Conservation (phyloP, 345 rosid species). For the Conringia planisiliqua region DNA sequence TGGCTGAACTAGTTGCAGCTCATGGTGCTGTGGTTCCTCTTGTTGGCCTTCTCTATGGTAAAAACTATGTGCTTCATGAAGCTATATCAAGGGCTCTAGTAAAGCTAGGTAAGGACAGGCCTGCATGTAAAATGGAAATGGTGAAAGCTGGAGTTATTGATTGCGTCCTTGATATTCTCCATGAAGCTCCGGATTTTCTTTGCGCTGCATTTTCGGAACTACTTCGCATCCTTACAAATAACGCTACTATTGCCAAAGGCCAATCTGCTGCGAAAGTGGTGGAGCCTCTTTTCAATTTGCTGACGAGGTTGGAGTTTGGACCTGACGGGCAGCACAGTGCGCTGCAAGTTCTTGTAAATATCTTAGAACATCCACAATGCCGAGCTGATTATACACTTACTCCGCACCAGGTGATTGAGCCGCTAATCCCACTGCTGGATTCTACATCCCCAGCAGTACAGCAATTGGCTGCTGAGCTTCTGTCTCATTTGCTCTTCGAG, state of each 20-base stretch:
- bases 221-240: conserved; percentile 91
- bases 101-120: conserved; percentile 97
- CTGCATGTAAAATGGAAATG: conserved; percentile 96
- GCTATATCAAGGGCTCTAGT: conserved; percentile 93
- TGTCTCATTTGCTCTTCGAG: conserved; percentile 79
- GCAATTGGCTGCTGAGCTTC: conserved; percentile 98
- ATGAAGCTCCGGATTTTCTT: conserved; percentile 92
- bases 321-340: conserved; percentile 96
- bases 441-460: conserved; percentile 93
- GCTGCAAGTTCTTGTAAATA: conserved; percentile 89
- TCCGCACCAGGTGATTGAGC: conserved; percentile 87
- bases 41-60: conserved; percentile 94
- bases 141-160: conserved; percentile 97
- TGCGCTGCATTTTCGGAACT: conserved; percentile 92
- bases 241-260: conserved; percentile 93
- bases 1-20: conserved; percentile 97
- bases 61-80: conserved; percentile 87
- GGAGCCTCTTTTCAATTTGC: conserved; percentile 75
- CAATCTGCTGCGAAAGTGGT: conserved; percentile 93
- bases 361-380: conserved; percentile 94
- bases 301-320: conserved; percentile 80
- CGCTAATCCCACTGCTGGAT: conserved; percentile 90
- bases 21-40: conserved; percentile 99
- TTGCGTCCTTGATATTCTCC: conserved; percentile 82
- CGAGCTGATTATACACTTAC: conserved; percentile 77